Evolutionary conservation across 2,329 filamentous ascomycete genomes (phyloP), one percentile per base, ranked within the genome.

Genomic region (Plectosphaerella sp.): DNA sequence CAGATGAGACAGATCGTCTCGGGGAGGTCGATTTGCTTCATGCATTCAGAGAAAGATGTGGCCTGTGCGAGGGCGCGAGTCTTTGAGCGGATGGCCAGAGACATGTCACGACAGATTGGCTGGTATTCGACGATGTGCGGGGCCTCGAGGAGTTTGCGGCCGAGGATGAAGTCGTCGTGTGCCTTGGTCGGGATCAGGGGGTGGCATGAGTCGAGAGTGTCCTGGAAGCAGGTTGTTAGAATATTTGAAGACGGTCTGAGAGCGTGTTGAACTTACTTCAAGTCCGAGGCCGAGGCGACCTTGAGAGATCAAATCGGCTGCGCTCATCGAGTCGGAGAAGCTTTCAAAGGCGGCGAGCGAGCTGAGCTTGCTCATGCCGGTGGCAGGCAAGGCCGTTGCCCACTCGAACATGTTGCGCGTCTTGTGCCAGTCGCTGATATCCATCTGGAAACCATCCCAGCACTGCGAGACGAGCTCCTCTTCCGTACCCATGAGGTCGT

Each of bases 371-470:
- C 33, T 61, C 57, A 46, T 58, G 53, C 56, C 51, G 59, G 41
- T 52, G n/a, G 18, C 18, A 15, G 41, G n/a, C 16, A 18, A 51
- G 56, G 3, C 69, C 47, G 22, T 59, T 6, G 71, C 68, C 70
- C 75, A 78, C 1, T 62, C 58, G 2, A 61, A 50, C 49, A 79
- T 56, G 43, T 72, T 66, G 22, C 70, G 56, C 20, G 67, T 70
- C 47, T 70, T 68, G 60, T 75, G 72, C 72, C 83, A 85, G 53
- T 86, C 77, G 15, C 79, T 78, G 20, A 85, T 64, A 60, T 86
- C 84, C 28, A 91, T 66, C 18, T 74, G 70, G 86, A 89, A 93
- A 55, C 82, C 80, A 36, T 84, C 73, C 78, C 87, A 88, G 1
- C 77, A 69, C 65, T 91, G 83, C 43, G 78, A 75, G 55, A 88